Conservation (phyloP, 805 yeast species). For the Myxozyma melibiosi region DNA sequence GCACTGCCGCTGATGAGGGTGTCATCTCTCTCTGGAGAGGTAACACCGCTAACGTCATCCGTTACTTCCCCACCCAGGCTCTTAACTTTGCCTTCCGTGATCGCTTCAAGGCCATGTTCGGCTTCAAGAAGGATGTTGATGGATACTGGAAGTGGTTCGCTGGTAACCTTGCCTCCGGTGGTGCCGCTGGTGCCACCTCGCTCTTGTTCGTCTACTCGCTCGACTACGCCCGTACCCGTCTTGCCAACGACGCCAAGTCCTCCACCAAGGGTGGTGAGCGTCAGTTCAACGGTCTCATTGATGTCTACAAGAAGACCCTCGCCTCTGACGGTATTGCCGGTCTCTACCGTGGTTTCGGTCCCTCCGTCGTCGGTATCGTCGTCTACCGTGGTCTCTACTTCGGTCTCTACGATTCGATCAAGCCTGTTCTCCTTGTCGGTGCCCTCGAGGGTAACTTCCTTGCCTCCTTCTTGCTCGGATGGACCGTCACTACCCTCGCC, state of each 20-base stretch:
- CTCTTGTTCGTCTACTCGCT: conserved; percentile 91
- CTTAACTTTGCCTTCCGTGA: conserved; percentile 98
- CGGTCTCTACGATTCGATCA: conserved; percentile 95
- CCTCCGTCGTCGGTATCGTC: conserved; percentile 95
- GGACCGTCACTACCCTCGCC: conserved; percentile 98
- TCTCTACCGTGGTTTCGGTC: conserved; percentile 99
- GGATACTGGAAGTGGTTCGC: conserved; percentile 92
- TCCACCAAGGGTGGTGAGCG: conserved; percentile 84
- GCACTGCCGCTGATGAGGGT: conserved; percentile 96
- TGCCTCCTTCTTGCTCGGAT: conserved; percentile 94
- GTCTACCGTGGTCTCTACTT: conserved; percentile 99
- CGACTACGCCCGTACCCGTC: conserved; percentile 98
- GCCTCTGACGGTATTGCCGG: conserved; percentile 97
- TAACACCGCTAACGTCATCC: conserved; percentile 97
- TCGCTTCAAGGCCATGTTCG: conserved; percentile 91
- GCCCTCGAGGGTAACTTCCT: conserved; percentile 91
- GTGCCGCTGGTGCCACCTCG: conserved; percentile 97
- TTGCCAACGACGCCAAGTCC: conserved; percentile 96
- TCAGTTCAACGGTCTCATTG: conserved; percentile 95
- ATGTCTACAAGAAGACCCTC: conserved; percentile 93
- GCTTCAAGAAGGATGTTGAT: conserved; percentile 89
- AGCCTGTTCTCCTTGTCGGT: conserved; percentile 93
- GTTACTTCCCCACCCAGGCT: conserved; percentile 99
- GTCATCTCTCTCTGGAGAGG: conserved; percentile 96
- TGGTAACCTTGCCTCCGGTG: conserved; percentile 99